These are phyloP conservation scores for Podaxis carcinomalis DNA, from an alignment of 768 basidiomycete genomes.

Conservation along the genomic window DNA sequence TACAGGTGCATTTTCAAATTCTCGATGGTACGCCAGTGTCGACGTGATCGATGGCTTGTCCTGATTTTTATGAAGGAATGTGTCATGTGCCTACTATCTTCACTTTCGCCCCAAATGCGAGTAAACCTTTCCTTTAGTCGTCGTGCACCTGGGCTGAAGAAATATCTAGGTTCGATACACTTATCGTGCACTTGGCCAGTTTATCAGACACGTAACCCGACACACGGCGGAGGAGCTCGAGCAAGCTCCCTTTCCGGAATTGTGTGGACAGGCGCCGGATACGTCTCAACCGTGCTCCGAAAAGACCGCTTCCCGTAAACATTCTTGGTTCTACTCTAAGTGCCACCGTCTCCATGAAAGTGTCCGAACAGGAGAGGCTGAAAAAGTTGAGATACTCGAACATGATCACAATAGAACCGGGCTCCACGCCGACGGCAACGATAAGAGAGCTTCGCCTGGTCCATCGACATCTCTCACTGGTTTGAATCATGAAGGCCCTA, in stretches of 20 bases:
- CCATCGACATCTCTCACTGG: not conserved
- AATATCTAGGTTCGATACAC: slow-evolving; percentile 50
- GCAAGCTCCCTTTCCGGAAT: slow-evolving; percentile 44
- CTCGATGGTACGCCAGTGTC: slow-evolving; percentile 49
- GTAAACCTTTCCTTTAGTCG: slow-evolving; percentile 16
- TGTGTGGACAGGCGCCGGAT: slow-evolving; percentile 14
- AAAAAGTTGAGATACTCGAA: not conserved
- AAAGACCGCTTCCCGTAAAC: not conserved
- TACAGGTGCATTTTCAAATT: slow-evolving; percentile 68
- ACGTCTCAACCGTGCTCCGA: slow-evolving; percentile 16
- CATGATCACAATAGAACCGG: not conserved
- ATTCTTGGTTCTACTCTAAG: not conserved
- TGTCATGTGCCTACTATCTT: slow-evolving; percentile 75
- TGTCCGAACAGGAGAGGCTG: not conserved
- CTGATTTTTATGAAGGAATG: slow-evolving; percentile 41
- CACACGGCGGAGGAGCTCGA: slow-evolving; percentile 31
- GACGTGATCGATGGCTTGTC: not conserved
- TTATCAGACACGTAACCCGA: slow-evolving; percentile 49
- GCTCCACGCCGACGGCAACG: not conserved
- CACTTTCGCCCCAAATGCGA: slow-evolving; percentile 55
- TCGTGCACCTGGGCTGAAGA: not conserved
- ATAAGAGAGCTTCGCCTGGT: not conserved
- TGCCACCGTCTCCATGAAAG: not conserved
- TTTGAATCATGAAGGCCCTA: not conserved
- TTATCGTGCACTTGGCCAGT: slow-evolving; percentile 54